Evolutionary conservation across 768 basidiomycete species (phyloP), one percentile per base, ranked within the genome.

Genomic region (Suillus clintonianus): DNA sequence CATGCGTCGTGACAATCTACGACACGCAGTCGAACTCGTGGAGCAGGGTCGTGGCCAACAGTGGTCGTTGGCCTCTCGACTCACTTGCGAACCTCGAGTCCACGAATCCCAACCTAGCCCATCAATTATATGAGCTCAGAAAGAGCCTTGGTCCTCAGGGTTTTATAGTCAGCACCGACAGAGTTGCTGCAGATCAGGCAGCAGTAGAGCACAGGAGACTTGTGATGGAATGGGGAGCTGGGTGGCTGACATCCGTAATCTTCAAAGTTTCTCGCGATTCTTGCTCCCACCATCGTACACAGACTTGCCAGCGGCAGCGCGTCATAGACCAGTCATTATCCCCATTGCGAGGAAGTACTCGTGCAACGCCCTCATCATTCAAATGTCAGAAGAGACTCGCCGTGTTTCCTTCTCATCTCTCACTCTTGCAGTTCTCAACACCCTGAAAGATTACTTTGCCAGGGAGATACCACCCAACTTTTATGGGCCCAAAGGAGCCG

Each of bases 31-130:
- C 8, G 71, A 73, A 63, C 71, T 72, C 68, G 54, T 74, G 48
- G 73, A 76, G 51, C 69, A 74, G 51, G 71, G 72, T 3, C 71
- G 70, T 6, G 70, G 69, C 11, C 60, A 74, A 19, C 67, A 72
- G 4, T 76, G 74, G 74, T 66, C 65, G 41, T 72, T 74, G 55
- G 39, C 73, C 5, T 58, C 68, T 30, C 65, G 27, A 27, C 27
- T 27, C 27, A 27, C 27, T 27, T 14, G 72, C 74, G 55, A 62
- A 66, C 48, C 64, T 75, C 24, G 45, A 60, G 13, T 32, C 14
- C 10, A 24, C 19, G 8, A 59, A 67, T 24, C 6, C 22, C 1
- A 15, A 54, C 5, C 48, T 69, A 34, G 64, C 68, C 3, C 41
- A 61, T 6, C 41, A 24, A 42, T 67, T 69, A 43, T 54, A 59